Evolutionary conservation across 306 rosid genomes (phyloP), one percentile per base, ranked within the genome.

Genomic region (Astragalus membranaceus): DNA sequence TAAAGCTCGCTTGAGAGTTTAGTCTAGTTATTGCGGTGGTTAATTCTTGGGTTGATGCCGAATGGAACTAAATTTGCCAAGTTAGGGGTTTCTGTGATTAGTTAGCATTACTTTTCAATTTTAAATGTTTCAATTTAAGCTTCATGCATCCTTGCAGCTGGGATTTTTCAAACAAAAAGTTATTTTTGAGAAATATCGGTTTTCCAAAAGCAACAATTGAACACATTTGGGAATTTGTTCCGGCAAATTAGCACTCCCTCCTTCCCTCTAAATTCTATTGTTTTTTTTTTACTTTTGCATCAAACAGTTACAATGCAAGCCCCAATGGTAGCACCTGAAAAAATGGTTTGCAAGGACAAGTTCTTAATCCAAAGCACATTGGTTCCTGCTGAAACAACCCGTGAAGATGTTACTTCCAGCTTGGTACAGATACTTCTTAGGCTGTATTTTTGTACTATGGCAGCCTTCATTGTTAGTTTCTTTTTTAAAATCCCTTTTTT

Each of bases 301-400:
- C 64, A 44, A 81, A 64, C 59, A 94, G 98, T 94, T 78, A 88
- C 83, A 73, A 94, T 88, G 98, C 98, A 90, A 88, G 89, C 89
- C 57, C 92, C 33, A 65, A 72, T n/a, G 73, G 81, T 57, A 47
- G 75, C 69, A 47, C 90, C 89, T 1, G 78, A 53, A 33, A 97
- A 90, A 75, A 36, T 87, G 86, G 88, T 55, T n/a, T 90, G 97
- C 85, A 90, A 68, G 77, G 98, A 94, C 78, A 94, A 94, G 88
- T 94, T 94, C n/a, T n/a, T n/a, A n/a, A n/a, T n/a, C n/a, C n/a
- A n/a, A n/a, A n/a, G n/a, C n/a, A n/a, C n/a, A n/a, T n/a, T n/a
- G n/a, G n/a, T n/a, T n/a, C n/a, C n/a, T n/a, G n/a, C n/a, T n/a
- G n/a, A n/a, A n/a, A n/a, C 90, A 76, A 72, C 82, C 20, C 75